phyloP scores from a whole-genome alignment of 108 stramenopile species.

The Nitzschia sp. region DNA sequence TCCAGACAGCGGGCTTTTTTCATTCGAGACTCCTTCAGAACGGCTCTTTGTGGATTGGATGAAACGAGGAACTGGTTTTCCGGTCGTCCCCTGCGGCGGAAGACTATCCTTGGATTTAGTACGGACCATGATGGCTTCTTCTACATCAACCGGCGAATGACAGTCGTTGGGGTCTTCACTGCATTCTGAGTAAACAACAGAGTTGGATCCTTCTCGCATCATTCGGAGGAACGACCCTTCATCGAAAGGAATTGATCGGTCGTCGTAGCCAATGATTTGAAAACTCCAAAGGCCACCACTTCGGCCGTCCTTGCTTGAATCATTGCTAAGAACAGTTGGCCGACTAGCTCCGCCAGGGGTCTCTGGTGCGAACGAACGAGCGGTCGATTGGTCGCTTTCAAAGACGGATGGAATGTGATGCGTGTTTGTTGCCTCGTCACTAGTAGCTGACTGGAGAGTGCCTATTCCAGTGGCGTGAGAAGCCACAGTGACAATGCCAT shows the following conservation, averaged over 20 bases:
- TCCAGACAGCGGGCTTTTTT: too few relatives aligned
- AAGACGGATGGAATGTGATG: too few relatives aligned
- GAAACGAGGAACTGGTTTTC: too few relatives aligned
- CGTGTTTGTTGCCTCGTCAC: too few relatives aligned
- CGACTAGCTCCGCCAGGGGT: too few relatives aligned
- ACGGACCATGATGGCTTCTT: not conserved
- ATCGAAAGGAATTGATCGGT: not conserved
- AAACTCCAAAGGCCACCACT: slow-evolving; percentile 2
- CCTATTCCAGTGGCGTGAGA: not conserved
- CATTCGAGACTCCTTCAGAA: not conserved
- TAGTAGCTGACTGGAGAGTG: too few relatives aligned
- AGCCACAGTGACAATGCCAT: not conserved
- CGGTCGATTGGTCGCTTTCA: too few relatives aligned
- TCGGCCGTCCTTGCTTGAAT: not conserved
- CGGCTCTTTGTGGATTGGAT: not conserved
- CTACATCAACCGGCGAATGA: not conserved
- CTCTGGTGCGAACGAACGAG: too few relatives aligned
- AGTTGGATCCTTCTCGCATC: not conserved
- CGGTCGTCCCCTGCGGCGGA: not conserved
- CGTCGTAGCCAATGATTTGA: not conserved
- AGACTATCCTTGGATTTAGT: not conserved
- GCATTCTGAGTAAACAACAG: not conserved
- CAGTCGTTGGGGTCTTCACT: slow-evolving; percentile 2
- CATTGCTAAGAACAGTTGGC: too few relatives aligned
- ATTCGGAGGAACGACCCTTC: not conserved